These are phyloP conservation scores for Colletotrichum cereale DNA, from an alignment of 2,329 filamentous ascomycete species.

Conservation along the genomic window DNA sequence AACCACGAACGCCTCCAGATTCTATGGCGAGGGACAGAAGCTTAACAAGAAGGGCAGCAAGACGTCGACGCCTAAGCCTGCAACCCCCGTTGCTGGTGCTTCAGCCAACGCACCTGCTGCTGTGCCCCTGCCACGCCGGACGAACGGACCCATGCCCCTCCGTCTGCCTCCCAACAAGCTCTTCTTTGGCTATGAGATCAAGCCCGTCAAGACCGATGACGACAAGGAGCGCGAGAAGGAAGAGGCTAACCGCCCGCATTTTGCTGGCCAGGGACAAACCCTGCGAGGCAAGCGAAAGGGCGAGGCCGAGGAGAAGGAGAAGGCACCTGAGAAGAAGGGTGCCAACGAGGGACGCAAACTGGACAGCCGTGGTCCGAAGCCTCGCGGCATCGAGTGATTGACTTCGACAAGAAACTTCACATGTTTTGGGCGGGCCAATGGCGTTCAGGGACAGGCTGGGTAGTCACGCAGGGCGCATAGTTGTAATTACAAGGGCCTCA, in stretches of 20 bases:
- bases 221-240: constrained; percentile 76
- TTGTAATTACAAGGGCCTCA: constrained; percentile 31
- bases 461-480: constrained; percentile 33
- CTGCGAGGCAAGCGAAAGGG: constrained; percentile 81
- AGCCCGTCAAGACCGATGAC: constrained; percentile 84
- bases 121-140: constrained; percentile 57
- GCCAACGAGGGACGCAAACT: constrained; percentile 58
- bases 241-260: constrained; percentile 76
- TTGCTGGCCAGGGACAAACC: constrained; percentile 87
- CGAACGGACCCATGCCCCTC: constrained; percentile 87
- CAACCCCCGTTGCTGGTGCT: constrained; percentile 75
- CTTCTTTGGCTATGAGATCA: constrained; percentile 96
- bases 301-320: constrained; percentile 61
- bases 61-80: constrained; percentile 76
- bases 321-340: constrained; percentile 61
- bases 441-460: constrained; percentile 31
- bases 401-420: background rate
- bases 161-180: constrained; percentile 89
- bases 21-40: constrained; percentile 83
- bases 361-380: constrained; percentile 52
- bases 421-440: constrained; percentile 18
- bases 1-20: constrained; percentile 79
- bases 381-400: constrained; percentile 15
- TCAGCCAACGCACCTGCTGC: constrained; percentile 55
- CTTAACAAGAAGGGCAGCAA: constrained; percentile 89